Base-by-base conservation (phyloP, 2,329 filamentous ascomycete genomes). In the Trichoderma sp. region DNA sequence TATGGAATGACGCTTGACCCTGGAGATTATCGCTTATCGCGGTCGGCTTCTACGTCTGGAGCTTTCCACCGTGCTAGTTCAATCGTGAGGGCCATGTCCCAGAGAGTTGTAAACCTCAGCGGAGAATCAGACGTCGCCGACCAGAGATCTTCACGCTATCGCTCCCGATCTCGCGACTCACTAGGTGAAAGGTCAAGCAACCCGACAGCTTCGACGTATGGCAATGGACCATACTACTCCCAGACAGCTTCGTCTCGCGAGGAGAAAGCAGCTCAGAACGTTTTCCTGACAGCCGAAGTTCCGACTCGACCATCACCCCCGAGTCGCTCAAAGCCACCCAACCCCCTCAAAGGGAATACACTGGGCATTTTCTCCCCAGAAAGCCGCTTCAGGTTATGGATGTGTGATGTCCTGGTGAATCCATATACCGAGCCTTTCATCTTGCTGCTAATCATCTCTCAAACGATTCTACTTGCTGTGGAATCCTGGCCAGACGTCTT, bases 41-140 rank as follows among this genome's bases (percentile, higher is more conserved):
- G 88, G 45, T 87, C 89, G 2, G 81, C 85, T 2, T 88, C 88
- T 19, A 83, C 85, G 9, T 83, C 86, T 12, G 85, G 85, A 28
- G 89, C 90, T 19, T 76, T 93, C 60, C 85, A 84, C 26, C 83
- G 87, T 70, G 90, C 90, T 67, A 86, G 90, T 51, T 91, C 90
- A 9, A 91, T 93, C 71, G 86, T 93, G 77, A 86, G 90, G 69
- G 87, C 87, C 67, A 96, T 99, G 88, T 98, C 96, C 39, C 93
- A 97, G 79, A 92, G 95, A 80, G 93, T 99, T 64, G 95, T 99
- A 73, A 98, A 98, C 74, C 86, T 99, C 71, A 97, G 93, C 78
- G 96, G 96, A 74, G 95, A 98, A 72, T 90, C 89, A 5, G 92
- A 97, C 71, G 80, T 91, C 21, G 82, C 93, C 17, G 92, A 97